Evolutionary conservation across 2,329 filamentous ascomycete species (phyloP), one percentile per base, ranked within the genome.

Genomic region (Diaporthe sp.): DNA sequence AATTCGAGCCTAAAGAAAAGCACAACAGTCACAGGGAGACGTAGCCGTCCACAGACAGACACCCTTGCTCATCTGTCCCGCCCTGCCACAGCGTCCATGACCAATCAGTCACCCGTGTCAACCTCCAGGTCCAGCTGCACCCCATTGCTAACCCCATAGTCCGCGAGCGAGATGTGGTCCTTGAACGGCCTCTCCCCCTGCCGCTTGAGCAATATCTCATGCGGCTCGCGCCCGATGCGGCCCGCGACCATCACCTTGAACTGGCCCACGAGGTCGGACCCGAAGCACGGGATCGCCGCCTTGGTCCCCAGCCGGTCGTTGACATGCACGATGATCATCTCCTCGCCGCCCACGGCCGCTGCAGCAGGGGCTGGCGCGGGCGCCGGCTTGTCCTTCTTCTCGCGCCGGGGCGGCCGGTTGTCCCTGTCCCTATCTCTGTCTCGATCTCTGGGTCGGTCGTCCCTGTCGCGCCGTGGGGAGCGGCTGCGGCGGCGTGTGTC

Each of bases 241-340:
- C 94, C 94, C 6, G 96, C 96, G 33, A 98, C 95, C 88, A 97
- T 93, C 61, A 95, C 92, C 85, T 98, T 98, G 86, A 98, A 95
- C 76, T 96, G 89, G 77, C 92, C 93, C 77, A 98, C 92, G 10
- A 92, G 92, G 84, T 98, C 96, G 4, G 92, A 93, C 0, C 94
- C 92, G 74, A 98, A 87, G 82, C 96, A 98, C 0, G 96, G 96
- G 77, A 98, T 97, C 70, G 94, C 93, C 22, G 96, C 95, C 81
- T 98, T 98, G n/a, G 96, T 98, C 17, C 96, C 96, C 47, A 98
- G 87, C n/a, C 96, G 91, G 84, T 98, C 96, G 82, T 98, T 98
- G 81, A 98, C 92, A 80, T 96, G 92, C 25, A 98, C 96, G 69
- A 97, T 91, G 78, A 98, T 98, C 93, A 98, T 97, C 73, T 95